Evolutionary conservation across 1,284 basidiomycete species (phyloP), one percentile per base, ranked within the genome.

Genomic region (Tranzscheliella williamsii): DNA sequence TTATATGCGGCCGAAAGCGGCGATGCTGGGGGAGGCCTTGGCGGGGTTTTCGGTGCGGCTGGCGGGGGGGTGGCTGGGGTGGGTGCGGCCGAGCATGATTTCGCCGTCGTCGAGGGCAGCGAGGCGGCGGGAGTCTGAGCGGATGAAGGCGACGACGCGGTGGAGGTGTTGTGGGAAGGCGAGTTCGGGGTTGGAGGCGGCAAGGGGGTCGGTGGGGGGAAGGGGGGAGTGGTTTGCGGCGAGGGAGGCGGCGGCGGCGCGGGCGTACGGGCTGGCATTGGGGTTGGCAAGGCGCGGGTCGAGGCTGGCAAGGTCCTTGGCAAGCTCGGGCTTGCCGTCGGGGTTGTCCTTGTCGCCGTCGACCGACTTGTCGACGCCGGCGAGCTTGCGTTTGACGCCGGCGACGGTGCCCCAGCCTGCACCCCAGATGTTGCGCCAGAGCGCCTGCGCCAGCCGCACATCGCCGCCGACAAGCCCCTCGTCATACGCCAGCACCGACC

Each of bases 401-500:
- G 75, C 79, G 21, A 80, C 75, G 26, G 60, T 67, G 8, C 78
- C 79, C 79, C 79, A 81, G 15, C 78, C 79, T 5, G 73, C 79
- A 23, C 80, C 80, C 69, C 96, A 87, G 34, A 96, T 78, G 78
- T 97, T 97, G 24, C 94, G 83, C 94, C 94, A 98, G 1, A 94
- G 80, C 4, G 90, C 90, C 21, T 82, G 87, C 0, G 91, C 91
- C 74, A 98, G 43, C 12, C 53, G 47, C 0, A 64, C 60, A 41
- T 76, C 73, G 15, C 57, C 66, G 1, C 61, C 58, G 1, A 47
- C 83, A 27, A 94, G 82, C 1, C 85, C 89, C 38, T 91, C 83
- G 78, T 97, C 93, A 60, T 93, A 84, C 1, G 87, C 84, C 52
- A 93, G 81, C 4, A 86, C 84, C 51, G 90, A 82, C 1, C 94